Evolutionary conservation across 2,329 filamentous ascomycete genomes (phyloP), one percentile per base, ranked within the genome.

Genomic region (Stagonosporopsis vannaccii): DNA sequence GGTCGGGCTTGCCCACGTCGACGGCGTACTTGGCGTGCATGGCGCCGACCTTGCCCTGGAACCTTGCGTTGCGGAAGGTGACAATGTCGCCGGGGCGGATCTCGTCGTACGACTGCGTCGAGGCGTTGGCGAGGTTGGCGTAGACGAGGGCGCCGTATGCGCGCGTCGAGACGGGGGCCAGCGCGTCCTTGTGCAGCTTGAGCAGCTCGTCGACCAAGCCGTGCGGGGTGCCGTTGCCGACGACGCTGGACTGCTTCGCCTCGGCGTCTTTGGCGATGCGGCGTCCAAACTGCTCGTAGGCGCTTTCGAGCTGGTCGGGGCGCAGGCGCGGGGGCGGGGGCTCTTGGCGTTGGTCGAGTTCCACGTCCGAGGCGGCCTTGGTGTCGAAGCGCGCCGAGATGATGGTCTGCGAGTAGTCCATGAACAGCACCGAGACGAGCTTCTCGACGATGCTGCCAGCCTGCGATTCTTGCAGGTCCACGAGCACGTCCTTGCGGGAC

Each of bases 371-470:
- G 2, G 85, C 81, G 3, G 96, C 87, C 49, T 87, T 85, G 1
- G 88, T 81, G 73, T 97, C 90, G 74, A 90, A 98, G 46, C 84
- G 87, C 17, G 88, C 90, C 0, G 89, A 92, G 68, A 99, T 85
- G 61, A 96, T 83, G 0, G 94, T 98, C 74, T 98, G 95, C 17
- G 93, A 97, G 76, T 99, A 99, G 78, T 99, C 95, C 69, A 92
- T 88, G 79, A 91, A 99, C 8, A 99, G 79, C n/a, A 98, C 81
- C 66, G 90, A 95, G 37, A 97, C 83, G 57, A 93, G 87, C 63
- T 93, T 93, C 6, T 89, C 90, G 19, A 96, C 80, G 0, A 87
- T 87, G 72, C 88, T 89, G 23, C 90, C 87, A 25, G 89, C 88
- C 13, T 88, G 85, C 1, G 88, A 87, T 71, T 97, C 91, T 62